These are phyloP conservation scores for sorghum (Sorghum bicolor) DNA, from an alignment of 176 grass and related monocot species.

Conservation along the genomic window Sorghum_bicolor_NCBIv3 NC_012871.2:17494501-17495000, in stretches of 20 bases:
- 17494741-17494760: slow-evolving; percentile 12
- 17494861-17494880: slow-evolving; percentile 15
- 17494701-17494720: slow-evolving; percentile 8
- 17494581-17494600: not conserved
- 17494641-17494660: not conserved
- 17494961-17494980: not conserved
- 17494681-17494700: not conserved
- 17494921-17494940: not conserved
- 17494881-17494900: not conserved
- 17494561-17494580: slow-evolving; percentile 2
- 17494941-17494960: slow-evolving; percentile 2
- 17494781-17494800: slow-evolving; percentile 41
- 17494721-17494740: not conserved
- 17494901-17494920: not conserved
- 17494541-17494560: slow-evolving; percentile 33
- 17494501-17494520: slow-evolving; percentile 27
- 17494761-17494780: slow-evolving; percentile 44
- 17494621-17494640: not conserved
- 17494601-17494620: not conserved
- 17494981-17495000: slow-evolving; percentile 10
- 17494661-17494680: not conserved
- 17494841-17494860: slow-evolving; percentile 42
- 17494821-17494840: slow-evolving; percentile 38
- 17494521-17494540: slow-evolving; percentile 17
- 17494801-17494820: slow-evolving; percentile 26